A percentile compares a stretch with the other conserved stretches of the same genome.
These are phyloP conservation scores for Neurospora sublineolata DNA, from an alignment of 495 filamentous ascomycete genomes.

Conservation along the genomic window DNA sequence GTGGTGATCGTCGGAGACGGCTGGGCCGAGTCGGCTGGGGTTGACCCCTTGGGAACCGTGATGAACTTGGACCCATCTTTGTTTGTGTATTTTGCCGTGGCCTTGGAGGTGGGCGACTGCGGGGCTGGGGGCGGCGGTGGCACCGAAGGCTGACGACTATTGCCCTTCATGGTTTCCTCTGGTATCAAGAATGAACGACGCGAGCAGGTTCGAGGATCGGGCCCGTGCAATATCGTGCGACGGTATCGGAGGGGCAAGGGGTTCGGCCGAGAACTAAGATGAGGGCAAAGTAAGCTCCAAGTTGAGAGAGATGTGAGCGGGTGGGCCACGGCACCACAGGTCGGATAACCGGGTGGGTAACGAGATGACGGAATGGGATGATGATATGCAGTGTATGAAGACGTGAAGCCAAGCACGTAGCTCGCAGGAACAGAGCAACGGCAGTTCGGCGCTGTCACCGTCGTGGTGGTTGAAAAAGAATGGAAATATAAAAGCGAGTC, in stretches of 20 bases:
- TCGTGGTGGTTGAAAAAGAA: neutral
- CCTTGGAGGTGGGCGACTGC: constrained; percentile 30
- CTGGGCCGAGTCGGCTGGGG: constrained; percentile 39
- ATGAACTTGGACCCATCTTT: constrained; percentile 61
- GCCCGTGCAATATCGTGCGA: neutral
- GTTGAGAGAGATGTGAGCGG: neutral
- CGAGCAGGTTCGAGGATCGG: neutral
- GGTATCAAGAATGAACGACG: neutral
- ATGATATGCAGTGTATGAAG: neutral
- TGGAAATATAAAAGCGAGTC: neutral
- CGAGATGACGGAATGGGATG: neutral
- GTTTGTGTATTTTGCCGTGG: constrained; percentile 48
- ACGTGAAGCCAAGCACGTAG: neutral
- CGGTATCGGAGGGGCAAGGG: neutral
- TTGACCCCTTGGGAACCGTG: constrained; percentile 48
- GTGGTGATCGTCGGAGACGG: constrained; percentile 33
- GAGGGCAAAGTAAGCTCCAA: neutral
- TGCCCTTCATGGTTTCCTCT: constrained; percentile 37
- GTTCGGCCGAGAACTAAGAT: neutral
- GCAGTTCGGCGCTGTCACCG: neutral
- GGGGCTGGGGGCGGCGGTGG: constrained; percentile 22
- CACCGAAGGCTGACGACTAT: constrained; percentile 33
- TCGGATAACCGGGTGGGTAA: neutral
- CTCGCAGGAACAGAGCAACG: neutral
- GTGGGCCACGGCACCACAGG: neutral